Base-by-base conservation (phyloP, 371 early-diverging fungal genomes). In the Mucor plumbeus region DNA sequence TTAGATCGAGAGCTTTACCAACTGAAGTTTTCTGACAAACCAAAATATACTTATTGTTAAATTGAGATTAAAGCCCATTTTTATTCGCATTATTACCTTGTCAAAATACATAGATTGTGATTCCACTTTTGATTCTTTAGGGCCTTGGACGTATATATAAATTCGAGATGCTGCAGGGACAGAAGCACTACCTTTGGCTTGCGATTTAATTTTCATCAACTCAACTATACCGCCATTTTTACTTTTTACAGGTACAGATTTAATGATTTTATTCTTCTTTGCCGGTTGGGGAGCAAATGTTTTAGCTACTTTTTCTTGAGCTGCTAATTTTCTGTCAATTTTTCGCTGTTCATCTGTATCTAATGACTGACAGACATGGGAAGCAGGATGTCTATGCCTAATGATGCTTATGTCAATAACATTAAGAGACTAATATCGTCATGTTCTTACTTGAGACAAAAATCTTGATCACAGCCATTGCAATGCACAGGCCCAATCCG, bases 171-270 rank as follows among this genome's bases (percentile, higher is more conserved):
- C 9, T 7, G 59, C 35, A 0, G 79, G 77, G 1, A 79, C 60
- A 17, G 71, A 70, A 6, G 65, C n/a, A 21, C 17, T 31, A 2
- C 79, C 79, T 48, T 79, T 79, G 17, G 79, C 79, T 36, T 74
- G 72, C 13, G 73, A 65, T 59, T 74, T 79, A 11, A 76, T 71
- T 40, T 76, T 79, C 79, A 79, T 79, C 36, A 76, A 21, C 54
- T 79, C 79, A 14, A 79, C 69, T 39, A 70, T 72, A 4, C 69
- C 53, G 1, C 68, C 70, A 14, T 61, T 63, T n/a, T 68, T 67
- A 31, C 59, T 68, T 38, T 66, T 63, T 0, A 59, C 39, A 11
- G 72, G 50, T n/a, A 47, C 66, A 40, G 40, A 15, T 36, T 56
- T 63, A n/a, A 36, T 55, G 15, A 17, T 15, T 47, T 43, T 69